A percentile compares a stretch with the other conserved stretches of the same genome.
Evolutionary conservation across 2,329 filamentous ascomycete species (phyloP).

Genomic region (Fusarium vanettenii): DNA sequence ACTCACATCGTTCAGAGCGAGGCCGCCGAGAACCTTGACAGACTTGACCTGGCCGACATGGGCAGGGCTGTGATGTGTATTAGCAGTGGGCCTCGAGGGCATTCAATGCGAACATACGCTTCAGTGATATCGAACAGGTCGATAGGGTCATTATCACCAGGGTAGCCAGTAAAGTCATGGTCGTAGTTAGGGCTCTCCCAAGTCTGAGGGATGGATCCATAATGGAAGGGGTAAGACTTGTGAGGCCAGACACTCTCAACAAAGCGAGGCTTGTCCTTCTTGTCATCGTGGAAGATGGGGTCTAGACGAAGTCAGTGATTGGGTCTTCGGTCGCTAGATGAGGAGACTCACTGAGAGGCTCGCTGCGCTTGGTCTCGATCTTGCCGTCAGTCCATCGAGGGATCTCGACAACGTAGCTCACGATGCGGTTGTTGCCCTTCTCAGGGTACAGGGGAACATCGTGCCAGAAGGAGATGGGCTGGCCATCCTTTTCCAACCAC

Average conservation of each 20-base stretch:
- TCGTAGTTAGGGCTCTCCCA: slow-evolving; percentile 57
- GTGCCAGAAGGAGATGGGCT: slow-evolving; percentile 56
- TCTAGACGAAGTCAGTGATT: slow-evolving; percentile 39
- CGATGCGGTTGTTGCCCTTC: slow-evolving; percentile 47
- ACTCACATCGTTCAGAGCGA: slow-evolving; percentile 53
- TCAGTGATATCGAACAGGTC: slow-evolving; percentile 55
- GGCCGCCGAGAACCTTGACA: slow-evolving; percentile 55
- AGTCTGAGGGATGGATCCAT: slow-evolving; percentile 58
- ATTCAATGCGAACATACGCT: background rate
- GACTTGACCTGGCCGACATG: slow-evolving; percentile 54
- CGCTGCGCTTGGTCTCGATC: slow-evolving; percentile 53
- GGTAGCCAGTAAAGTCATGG: slow-evolving; percentile 51
- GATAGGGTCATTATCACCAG: slow-evolving; percentile 57
- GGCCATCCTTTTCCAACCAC: slow-evolving; percentile 53
- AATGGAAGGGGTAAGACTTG: slow-evolving; percentile 56
- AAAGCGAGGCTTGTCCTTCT: slow-evolving; percentile 50
- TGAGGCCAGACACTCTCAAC: slow-evolving; percentile 58
- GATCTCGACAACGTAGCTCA: slow-evolving; percentile 56
- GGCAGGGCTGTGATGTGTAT: slow-evolving; percentile 28
- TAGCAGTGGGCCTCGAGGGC: background rate
- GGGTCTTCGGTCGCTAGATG: rapidly evolving
- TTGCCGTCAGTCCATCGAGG: slow-evolving; percentile 56
- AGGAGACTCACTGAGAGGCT: slow-evolving; percentile 51
- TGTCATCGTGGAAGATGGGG: slow-evolving; percentile 56
- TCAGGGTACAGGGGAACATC: slow-evolving; percentile 55